Evolutionary conservation across 2,329 filamentous ascomycete species (phyloP).

Genomic region (Fusarium dlaminii): DNA sequence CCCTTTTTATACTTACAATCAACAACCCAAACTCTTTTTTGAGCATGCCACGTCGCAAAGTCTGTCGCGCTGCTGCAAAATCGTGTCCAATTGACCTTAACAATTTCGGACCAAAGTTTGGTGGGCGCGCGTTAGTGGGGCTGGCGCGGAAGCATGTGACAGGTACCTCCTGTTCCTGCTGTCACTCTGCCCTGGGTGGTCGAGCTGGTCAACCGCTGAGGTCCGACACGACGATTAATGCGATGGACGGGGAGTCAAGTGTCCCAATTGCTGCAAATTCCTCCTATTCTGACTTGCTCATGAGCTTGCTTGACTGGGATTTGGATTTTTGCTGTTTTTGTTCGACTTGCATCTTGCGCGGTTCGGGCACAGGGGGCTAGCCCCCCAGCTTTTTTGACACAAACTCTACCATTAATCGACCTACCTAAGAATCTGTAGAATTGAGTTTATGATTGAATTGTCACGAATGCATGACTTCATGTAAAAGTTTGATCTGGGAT

Average conservation of each 20-base stretch:
- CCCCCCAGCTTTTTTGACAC: background rate
- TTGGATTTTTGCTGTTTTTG: background rate
- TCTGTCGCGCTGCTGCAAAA: background rate
- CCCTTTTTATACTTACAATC: background rate
- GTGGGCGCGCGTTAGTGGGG: background rate
- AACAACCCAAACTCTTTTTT: background rate
- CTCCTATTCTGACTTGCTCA: fast-evolving
- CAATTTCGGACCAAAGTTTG: background rate
- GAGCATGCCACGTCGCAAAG: background rate
- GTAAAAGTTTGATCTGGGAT: background rate
- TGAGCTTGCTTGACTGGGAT: fast-evolving
- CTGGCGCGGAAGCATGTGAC: background rate
- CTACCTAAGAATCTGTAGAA: background rate
- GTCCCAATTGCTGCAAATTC: background rate
- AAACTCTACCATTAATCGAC: background rate
- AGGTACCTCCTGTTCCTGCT: background rate
- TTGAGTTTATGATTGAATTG: background rate
- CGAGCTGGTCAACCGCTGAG: background rate
- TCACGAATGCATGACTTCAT: no score
- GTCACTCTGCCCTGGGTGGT: background rate
- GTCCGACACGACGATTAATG: no score
- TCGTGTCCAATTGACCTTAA: background rate
- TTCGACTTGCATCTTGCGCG: background rate
- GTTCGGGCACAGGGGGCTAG: no score
- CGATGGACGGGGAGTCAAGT: background rate